Percentiles rank a stretch among this genome's conserved stretches.
phyloP scores from a whole-genome alignment of 345 rosid species.

The Lepidium aucheri region DNA sequence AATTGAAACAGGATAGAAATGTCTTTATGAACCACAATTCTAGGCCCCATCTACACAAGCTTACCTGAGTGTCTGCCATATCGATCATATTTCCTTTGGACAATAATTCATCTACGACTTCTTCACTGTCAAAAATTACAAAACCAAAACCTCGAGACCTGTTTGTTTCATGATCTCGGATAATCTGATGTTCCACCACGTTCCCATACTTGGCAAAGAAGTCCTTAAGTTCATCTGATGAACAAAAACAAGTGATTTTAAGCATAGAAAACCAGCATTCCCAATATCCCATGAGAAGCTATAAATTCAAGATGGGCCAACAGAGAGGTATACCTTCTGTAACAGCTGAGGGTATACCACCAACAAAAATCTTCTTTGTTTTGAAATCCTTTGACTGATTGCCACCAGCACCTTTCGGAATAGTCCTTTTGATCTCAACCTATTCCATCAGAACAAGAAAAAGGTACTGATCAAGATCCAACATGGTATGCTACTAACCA shows the following conservation, averaged over 20 bases:
- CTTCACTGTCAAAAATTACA: slow-evolving; percentile 79
- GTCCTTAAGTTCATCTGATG: slow-evolving; percentile 65
- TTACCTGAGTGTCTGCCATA: slow-evolving; percentile 92
- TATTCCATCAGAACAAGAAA: slow-evolving; percentile 11
- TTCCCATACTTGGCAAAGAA: slow-evolving; percentile 77
- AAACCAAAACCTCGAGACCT: slow-evolving; percentile 92
- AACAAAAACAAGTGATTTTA: slow-evolving; percentile 4
- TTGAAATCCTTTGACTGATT: slow-evolving; percentile 61
- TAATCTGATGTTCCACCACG: slow-evolving; percentile 80
- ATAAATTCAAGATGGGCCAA: background rate
- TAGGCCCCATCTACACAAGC: slow-evolving; percentile 26
- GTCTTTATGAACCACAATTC: background rate
- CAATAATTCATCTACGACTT: slow-evolving; percentile 69
- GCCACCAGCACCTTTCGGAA: slow-evolving; percentile 66
- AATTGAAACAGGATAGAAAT: background rate
- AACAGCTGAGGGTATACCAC: slow-evolving; percentile 75
- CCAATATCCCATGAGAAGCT: background rate
- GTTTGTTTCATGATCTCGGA: slow-evolving; percentile 85
- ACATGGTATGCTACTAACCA: background rate
- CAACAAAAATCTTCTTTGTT: slow-evolving; percentile 88
- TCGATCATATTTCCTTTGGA: slow-evolving; percentile 89
- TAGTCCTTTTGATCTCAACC: slow-evolving; percentile 96
- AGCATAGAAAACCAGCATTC: background rate
- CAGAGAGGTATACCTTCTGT: slow-evolving; percentile 51
- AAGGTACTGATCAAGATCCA: background rate